Evolutionary conservation across 2,329 filamentous ascomycete genomes (phyloP).

Genomic region (Phaeosphaeriaceae sp.): DNA sequence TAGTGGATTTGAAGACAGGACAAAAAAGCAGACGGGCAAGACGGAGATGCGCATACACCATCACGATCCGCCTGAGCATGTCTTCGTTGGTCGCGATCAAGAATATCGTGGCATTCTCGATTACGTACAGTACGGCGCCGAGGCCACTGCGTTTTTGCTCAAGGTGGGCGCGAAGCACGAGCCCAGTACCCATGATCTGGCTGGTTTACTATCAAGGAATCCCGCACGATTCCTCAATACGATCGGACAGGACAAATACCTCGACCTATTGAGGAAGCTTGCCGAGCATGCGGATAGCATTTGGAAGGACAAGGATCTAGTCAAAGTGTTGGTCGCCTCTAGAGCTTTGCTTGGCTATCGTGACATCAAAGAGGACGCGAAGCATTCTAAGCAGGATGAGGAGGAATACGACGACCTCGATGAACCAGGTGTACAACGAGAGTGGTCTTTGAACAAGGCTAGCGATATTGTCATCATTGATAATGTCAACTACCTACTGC

Average conservation of each 20-base stretch:
- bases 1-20: conserved; percentile 43
- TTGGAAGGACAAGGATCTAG: conserved; percentile 80
- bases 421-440: conserved; percentile 62
- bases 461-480: conserved; percentile 75
- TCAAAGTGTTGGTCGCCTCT: conserved; percentile 76
- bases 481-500: conserved; percentile 67
- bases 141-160: conserved; percentile 87
- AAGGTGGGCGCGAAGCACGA: conserved; percentile 91
- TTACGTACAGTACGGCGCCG: conserved; percentile 90
- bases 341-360: conserved; percentile 85
- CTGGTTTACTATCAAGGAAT: conserved; percentile 81
- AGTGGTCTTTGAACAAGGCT: conserved; percentile 79
- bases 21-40: conserved; percentile 39
- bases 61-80: conserved; percentile 73
- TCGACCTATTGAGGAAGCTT: conserved; percentile 80
- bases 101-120: conserved; percentile 92
- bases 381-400: conserved; percentile 43
- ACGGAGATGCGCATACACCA: conserved; percentile 52
- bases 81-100: conserved; percentile 77
- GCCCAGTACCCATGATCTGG: conserved; percentile 86
- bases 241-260: conserved; percentile 85
- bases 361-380: conserved; percentile 69
- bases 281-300: conserved; percentile 75
- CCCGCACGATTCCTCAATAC: conserved; percentile 82
- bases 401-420: conserved; percentile 56